Evolutionary conservation across 179 eudicot species (phyloP), one percentile per base, ranked within the genome.

Genomic region (Sideroxylon spinosum): DNA sequence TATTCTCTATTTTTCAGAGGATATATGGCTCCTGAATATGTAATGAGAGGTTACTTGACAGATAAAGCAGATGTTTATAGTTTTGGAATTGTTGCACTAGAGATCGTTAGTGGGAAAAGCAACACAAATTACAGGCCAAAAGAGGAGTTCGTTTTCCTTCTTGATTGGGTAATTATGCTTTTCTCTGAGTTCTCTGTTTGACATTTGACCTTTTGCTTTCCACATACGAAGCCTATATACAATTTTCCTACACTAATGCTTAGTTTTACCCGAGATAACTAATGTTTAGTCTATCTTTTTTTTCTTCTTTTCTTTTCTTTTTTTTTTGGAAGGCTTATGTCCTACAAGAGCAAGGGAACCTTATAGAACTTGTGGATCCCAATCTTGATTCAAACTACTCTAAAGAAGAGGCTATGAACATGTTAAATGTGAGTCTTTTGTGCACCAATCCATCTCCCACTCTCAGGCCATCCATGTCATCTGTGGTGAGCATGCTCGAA

Each of bases 11-110:
- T 60, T 74, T 67, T 0, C 76, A 87, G 89, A 57, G 89, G 89
- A 73, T 86, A 86, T 60, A 86, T 86, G 89, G 89, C 89, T 60
- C 89, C 89, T 4, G 89, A 86, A 73, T 86, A 86, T 75, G 89
- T 87, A 68, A 78, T 82, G 72, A 56, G 87, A 37, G 89, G 89
- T 75, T 82, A 86, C 71, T 74, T 86, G 70, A 86, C 87, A 4
- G 79, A 86, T 68, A 86, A 86, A 81, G 89, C 87, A 75, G 89
- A 86, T 73, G 87, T 86, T 9, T 86, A 86, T 57, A 86, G 89
- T 72, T 86, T 82, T 78, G 87, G 89, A 57, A 48, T 86, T 25
- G 82, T 86, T 61, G 79, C 79, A 37, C 75, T 86, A 11, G 88
- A 86, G 65, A 80, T 86, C 37, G 80, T 86, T 49, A 82, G 89